Evolutionary conservation across 2,329 filamentous ascomycete genomes (phyloP), one percentile per base, ranked within the genome.

Genomic region (Didymella lethalis): DNA sequence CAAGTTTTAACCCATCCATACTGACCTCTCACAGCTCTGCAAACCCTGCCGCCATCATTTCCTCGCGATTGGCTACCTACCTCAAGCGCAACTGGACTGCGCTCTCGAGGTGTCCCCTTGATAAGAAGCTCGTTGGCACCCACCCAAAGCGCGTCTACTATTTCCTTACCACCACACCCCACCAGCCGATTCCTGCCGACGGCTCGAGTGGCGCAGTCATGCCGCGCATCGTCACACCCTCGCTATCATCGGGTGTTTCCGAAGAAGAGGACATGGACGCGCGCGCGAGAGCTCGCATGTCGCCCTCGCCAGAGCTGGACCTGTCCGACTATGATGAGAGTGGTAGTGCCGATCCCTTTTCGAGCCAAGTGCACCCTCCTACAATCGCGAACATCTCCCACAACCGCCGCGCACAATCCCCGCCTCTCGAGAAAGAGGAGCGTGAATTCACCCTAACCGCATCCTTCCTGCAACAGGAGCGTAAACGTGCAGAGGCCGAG

Each of bases 401-500:
- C 68, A 87, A 86, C 62, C 84, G 88, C 61, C 88, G 91, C 59
- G 90, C 89, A n/a, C 88, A 90, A 25, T 95, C 92, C 64, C 93
- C 94, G 50, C 92, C 93, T 16, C 83, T 98, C 36, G 94, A 98
- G 80, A 92, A 91, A 70, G 94, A 98, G 69, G 94, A 98, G 82
- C 91, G 90, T 73, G 95, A 98, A 78, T 99, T 99, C 74, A 97
- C 94, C 7, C 92, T 96, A 79, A 98, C 93, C 1, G 95, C 95
- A 16, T 91, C 92, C 66, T 92, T 90, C 48, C 86, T 98, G 68
- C 91, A 86, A 59, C 82, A 84, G 78, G 84, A 82, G 64, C 81
- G 77, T 62, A 79, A 69, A 74, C 83, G 77, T 60, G 74, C 72
- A 64, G 75, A 69, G 67, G 78, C 66, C 55, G 79, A 71, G 71